phyloP scores from a whole-genome alignment of 73 alveolate species.

The Tetrahymena elliotti region DNA sequence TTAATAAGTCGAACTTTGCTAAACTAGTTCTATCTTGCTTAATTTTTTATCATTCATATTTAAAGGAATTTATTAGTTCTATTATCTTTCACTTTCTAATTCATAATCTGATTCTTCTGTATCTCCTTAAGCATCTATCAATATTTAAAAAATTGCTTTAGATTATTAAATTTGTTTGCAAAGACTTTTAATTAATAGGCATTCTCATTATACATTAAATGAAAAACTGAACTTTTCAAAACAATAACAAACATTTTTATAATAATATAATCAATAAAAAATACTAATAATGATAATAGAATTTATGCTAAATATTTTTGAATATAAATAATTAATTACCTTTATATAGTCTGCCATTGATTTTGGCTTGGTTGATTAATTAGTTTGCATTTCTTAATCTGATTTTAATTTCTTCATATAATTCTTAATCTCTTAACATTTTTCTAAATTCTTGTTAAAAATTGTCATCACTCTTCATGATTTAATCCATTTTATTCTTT shows the following conservation, averaged over 20 bases:
- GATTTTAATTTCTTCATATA: not conserved
- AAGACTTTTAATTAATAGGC: too few relatives aligned
- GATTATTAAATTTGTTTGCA: too few relatives aligned
- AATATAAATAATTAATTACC: too few relatives aligned
- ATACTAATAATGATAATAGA: too few relatives aligned
- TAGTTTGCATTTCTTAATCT: not conserved
- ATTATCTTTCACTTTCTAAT: not conserved
- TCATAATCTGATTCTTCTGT: not conserved
- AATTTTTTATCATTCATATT: not conserved
- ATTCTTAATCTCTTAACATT: not conserved
- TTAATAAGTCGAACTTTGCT: not conserved
- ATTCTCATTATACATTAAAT: too few relatives aligned
- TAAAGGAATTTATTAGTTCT: not conserved
- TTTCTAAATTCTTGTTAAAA: not conserved
- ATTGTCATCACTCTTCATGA: not conserved
- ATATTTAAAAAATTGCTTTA: not conserved
- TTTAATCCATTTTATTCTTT: not conserved
- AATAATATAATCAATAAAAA: too few relatives aligned
- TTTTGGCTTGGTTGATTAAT: not conserved
- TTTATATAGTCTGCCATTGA: not conserved
- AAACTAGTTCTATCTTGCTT: not conserved
- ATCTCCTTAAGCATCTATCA: not conserved
- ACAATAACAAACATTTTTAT: too few relatives aligned
- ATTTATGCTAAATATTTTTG: too few relatives aligned
- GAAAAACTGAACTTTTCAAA: too few relatives aligned